phyloP scores from a whole-genome alignment of 106 monocot species.

The Dendrobium chrysotoxum region DNA sequence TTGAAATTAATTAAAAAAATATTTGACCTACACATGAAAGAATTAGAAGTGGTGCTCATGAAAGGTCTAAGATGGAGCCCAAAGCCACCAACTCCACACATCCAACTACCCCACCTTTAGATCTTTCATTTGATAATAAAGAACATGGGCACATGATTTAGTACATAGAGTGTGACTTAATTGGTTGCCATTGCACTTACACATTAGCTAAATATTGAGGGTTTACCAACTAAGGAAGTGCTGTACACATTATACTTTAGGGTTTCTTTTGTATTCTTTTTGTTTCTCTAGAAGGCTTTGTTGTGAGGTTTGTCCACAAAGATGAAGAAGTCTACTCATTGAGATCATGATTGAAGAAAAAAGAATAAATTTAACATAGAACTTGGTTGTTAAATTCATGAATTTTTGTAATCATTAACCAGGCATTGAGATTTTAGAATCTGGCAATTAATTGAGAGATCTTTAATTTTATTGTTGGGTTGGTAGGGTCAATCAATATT shows the following conservation, averaged over 20 bases:
- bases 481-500: too few relatives aligned
- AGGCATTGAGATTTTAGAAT: too few relatives aligned
- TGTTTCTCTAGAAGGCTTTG: too few relatives aligned
- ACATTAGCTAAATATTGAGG: background rate
- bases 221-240: background rate
- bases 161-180: background rate
- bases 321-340: too few relatives aligned
- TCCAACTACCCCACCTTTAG: background rate
- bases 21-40: background rate
- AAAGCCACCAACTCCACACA: background rate
- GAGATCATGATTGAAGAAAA: too few relatives aligned
- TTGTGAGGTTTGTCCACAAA: too few relatives aligned
- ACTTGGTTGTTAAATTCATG: too few relatives aligned
- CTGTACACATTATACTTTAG: background rate
- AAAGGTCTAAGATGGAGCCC: background rate
- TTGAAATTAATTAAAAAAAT: too few relatives aligned
- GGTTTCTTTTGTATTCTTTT: background rate
- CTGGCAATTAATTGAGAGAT: too few relatives aligned
- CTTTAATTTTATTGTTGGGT: too few relatives aligned
- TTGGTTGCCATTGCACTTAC: background rate
- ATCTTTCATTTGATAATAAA: background rate
- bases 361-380: too few relatives aligned
- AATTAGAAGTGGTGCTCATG: background rate
- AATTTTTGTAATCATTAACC: too few relatives aligned
- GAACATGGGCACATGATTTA: background rate